phyloP scores from a whole-genome alignment of 2,329 filamentous ascomycete genomes.

The Spiromastix sp. region DNA sequence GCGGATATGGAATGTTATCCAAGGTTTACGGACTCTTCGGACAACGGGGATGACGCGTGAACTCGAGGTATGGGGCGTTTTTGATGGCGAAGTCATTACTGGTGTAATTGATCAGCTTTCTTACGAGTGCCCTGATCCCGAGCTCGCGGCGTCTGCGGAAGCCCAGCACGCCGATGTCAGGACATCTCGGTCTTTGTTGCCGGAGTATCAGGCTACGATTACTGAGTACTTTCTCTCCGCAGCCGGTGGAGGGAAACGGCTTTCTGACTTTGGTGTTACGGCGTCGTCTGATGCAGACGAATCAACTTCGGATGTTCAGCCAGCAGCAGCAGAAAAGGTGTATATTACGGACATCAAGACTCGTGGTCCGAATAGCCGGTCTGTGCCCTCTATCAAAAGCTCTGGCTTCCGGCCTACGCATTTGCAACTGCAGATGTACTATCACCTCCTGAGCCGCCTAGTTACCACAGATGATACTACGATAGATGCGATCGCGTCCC shows the following conservation, averaged over 20 bases:
- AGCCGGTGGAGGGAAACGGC: conserved; percentile 23
- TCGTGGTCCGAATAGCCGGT: conserved; percentile 44
- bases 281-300: conserved; percentile 9
- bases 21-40: conserved; percentile 65
- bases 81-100: conserved; percentile 75
- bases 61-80: conserved; percentile 71
- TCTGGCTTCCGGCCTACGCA: conserved; percentile 62
- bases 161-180: conserved; percentile 28
- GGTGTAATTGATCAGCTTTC: conserved; percentile 84
- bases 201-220: conserved; percentile 36
- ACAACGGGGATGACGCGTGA: conserved; percentile 64
- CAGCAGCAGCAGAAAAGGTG: conserved; percentile 23
- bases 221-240: conserved; percentile 34
- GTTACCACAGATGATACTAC: conserved; percentile 57
- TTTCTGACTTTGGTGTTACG: conserved; percentile 22
- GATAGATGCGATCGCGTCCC: conserved; percentile 55
- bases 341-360: conserved; percentile 91
- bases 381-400: conserved; percentile 49
- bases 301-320: conserved; percentile 2
- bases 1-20: conserved; percentile 81
- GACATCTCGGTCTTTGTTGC: conserved; percentile 25
- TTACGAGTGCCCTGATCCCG: conserved; percentile 62
- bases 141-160: conserved; percentile 53
- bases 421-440: conserved; percentile 85
- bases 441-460: conserved; percentile 68